Conservation (phyloP, 352 stramenopile genomes). For the Halophytophthora polymorphica region DNA sequence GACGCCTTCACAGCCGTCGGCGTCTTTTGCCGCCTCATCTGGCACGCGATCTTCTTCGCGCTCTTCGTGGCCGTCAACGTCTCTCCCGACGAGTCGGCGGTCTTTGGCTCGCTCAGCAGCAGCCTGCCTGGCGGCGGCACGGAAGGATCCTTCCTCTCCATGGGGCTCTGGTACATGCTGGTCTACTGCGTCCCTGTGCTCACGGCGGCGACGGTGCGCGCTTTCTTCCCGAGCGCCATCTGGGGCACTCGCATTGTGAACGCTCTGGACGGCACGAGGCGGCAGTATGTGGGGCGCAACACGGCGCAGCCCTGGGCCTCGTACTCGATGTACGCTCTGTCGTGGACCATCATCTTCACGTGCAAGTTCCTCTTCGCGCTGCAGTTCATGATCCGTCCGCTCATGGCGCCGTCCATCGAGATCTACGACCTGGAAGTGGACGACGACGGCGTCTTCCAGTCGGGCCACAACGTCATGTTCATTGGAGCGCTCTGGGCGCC, state of each 20-base stretch:
- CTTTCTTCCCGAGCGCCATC: conserved; percentile 45
- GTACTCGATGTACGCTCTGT: conserved; percentile 61
- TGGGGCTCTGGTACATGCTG: conserved; percentile 51
- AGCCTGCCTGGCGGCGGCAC: conserved; percentile 46
- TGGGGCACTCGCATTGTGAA: conserved; percentile 66
- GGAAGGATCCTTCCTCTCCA: conserved; percentile 53
- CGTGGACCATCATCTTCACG: conserved; percentile 70
- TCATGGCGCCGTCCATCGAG: conserved; percentile 72
- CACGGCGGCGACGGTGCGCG: conserved; percentile 40
- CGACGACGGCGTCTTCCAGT: conserved; percentile 56
- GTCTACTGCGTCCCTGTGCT: conserved; percentile 67
- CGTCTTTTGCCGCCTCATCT: conserved; percentile 64
- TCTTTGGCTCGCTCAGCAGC: conserved; percentile 42
- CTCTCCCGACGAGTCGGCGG: conserved; percentile 50
- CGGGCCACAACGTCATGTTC: conserved; percentile 79
- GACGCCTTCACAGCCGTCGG: conserved; percentile 55
- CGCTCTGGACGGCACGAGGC: conserved; percentile 61
- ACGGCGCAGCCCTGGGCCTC: conserved; percentile 61
- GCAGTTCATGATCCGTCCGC: conserved; percentile 81
- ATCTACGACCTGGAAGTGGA: conserved; percentile 63
- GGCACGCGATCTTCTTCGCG: conserved; percentile 71
- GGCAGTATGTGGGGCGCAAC: conserved; percentile 75
- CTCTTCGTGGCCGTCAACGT: conserved; percentile 61
- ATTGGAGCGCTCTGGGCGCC: conserved; percentile 74
- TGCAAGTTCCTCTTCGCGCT: conserved; percentile 80